Percentiles rank a stretch among this genome's conserved stretches.
phyloP scores from a whole-genome alignment of 306 rosid species.

The Gastrolobium bilobum region DNA sequence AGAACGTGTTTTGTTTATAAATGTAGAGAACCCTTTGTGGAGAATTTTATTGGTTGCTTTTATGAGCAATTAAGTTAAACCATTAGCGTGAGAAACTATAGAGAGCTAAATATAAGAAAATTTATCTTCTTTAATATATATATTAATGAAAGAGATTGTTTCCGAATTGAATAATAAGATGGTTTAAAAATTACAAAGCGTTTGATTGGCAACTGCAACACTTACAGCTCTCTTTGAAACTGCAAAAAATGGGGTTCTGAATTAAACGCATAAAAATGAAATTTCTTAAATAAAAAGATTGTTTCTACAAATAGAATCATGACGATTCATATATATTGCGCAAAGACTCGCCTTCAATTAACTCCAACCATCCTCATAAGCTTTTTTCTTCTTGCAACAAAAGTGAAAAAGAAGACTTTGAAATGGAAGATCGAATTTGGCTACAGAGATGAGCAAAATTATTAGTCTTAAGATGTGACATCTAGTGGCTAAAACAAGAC shows the following conservation, averaged over 20 bases:
- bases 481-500: conserved; percentile 36
- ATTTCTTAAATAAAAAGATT: not conserved
- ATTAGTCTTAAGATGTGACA: conserved; percentile 46
- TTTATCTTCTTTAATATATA: not conserved
- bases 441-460: not conserved
- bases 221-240: too few species aligned
- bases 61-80: conserved; percentile 19
- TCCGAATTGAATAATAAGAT: not conserved
- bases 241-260: not conserved
- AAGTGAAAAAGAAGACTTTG: not conserved
- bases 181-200: not conserved
- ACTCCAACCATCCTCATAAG: not conserved
- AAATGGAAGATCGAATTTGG: conserved; percentile 28
- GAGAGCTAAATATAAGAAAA: not conserved
- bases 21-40: not conserved
- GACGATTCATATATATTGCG: not conserved
- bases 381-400: not conserved
- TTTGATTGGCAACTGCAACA: too few species aligned
- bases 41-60: not conserved
- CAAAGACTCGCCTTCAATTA: conserved; percentile 2
- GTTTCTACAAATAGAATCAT: not conserved
- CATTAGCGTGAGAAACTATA: not conserved
- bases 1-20: not conserved
- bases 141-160: not conserved
- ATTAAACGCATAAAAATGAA: not conserved